Evolutionary conservation across 441 rosid genomes (phyloP), one percentile per base, ranked within the genome.

Genomic region (Populus trichocarpa): DNA sequence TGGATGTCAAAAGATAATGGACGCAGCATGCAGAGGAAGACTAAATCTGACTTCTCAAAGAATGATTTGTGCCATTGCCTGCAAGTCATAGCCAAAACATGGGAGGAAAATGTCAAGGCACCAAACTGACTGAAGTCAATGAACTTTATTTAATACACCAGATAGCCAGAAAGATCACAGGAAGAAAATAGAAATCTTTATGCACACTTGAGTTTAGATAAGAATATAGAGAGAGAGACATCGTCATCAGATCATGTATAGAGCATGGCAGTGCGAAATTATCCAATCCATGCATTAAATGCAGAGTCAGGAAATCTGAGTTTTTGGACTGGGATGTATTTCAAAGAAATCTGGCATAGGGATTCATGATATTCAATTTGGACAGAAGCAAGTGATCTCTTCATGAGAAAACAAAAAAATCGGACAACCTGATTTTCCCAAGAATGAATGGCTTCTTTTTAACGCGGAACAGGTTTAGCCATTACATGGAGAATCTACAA

Each of bases 1-100:
- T 90, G 87, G 71, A 95, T 89, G 76, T 91, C 88, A 64, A 86
- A 90, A 53, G 97, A 88, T 65, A 87, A 67, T 10, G 97, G 98
- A 46, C 81, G 84, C 87, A 91, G 33, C 84, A 90, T 84, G 90
- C 97, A 95, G 71, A 93, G 61, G 79, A 95, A 95, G 83, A 95
- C 90, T 75, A 95, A 76, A 84, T 89, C 92, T 1, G 98, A 95
- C 77, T 95, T 95, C 69, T 77, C 87, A 66, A 93, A 95, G 86
- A 89, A 95, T 42, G 87, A 64, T 66, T 86, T 85, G 82, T 90
- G 97, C 61, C 84, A 81, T 85, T 95, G 93, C 83, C 97, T 95
- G 89, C 59, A 84, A 82, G 14, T 77, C 61, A 10, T 77, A 26
- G 28, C 18, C 50, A 77, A 23, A 74, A 36, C 63, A 68, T 75